Percentiles rank a stretch among this genome's conserved stretches.
phyloP scores from a whole-genome alignment of 2,329 filamentous ascomycete species.

The Fusarium vanettenii region DNA sequence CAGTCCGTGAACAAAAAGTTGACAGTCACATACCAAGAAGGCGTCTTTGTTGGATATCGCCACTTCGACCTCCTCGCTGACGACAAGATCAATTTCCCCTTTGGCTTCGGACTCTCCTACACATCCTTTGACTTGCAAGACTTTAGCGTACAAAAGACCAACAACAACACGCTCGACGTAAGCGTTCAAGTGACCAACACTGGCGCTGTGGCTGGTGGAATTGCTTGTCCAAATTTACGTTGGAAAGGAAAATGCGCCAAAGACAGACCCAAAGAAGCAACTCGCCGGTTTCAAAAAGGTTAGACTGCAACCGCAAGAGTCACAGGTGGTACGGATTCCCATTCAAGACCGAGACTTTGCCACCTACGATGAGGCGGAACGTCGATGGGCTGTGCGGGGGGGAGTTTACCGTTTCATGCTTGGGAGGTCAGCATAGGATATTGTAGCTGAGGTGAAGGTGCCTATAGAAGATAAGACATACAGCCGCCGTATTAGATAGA shows the following conservation, averaged over 20 bases:
- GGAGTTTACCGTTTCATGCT: conserved; percentile 45
- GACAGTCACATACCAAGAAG: conserved; percentile 74
- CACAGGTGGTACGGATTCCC: conserved; percentile 38
- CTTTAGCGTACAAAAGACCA: conserved; percentile 54
- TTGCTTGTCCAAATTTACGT: conserved; percentile 68
- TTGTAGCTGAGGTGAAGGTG: conserved; percentile 36
- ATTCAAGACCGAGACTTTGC: conserved; percentile 41
- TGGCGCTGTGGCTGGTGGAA: conserved; percentile 60
- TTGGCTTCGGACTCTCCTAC: conserved; percentile 65
- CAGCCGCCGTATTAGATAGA: no score
- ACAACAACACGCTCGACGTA: conserved; percentile 52
- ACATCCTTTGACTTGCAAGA: conserved; percentile 69
- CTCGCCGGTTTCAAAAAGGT: conserved; percentile 76
- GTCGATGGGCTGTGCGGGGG: conserved; percentile 43
- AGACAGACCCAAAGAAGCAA: conserved; percentile 64
- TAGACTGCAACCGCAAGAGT: conserved; percentile 37
- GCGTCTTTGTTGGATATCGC: conserved; percentile 77
- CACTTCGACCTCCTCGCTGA: conserved; percentile 69
- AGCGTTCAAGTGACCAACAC: conserved; percentile 68
- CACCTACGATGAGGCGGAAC: conserved; percentile 39
- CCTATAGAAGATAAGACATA: conserved; percentile 14
- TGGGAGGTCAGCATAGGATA: conserved; percentile 40
- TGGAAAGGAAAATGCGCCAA: conserved; percentile 31
- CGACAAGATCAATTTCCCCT: conserved; percentile 70
- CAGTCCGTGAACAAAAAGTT: conserved; percentile 60